Evolutionary conservation across 2,329 filamentous ascomycete species (phyloP).

Genomic region (Aspergillus eucalypticola): DNA sequence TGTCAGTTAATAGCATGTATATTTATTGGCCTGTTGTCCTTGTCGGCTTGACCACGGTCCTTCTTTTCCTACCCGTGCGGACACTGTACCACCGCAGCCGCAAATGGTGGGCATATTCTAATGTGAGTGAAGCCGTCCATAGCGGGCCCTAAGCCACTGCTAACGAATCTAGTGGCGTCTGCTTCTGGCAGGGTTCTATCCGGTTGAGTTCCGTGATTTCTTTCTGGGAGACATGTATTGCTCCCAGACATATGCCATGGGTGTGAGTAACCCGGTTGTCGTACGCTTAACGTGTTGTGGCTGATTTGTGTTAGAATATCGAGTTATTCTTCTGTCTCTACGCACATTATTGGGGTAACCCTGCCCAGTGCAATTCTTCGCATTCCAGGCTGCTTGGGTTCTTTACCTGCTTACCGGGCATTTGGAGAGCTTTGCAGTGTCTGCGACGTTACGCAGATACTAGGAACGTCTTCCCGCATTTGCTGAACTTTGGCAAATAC

Average conservation of each 20-base stretch:
- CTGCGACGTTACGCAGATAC: conserved; percentile 87
- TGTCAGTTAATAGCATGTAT: conserved; percentile 68
- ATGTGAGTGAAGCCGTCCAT: conserved; percentile 57
- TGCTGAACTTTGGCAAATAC: conserved; percentile 93
- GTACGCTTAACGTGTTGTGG: too few species aligned
- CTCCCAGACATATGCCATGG: conserved; percentile 85
- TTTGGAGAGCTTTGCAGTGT: conserved; percentile 91
- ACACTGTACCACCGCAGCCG: conserved; percentile 74
- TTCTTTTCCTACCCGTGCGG: conserved; percentile 75
- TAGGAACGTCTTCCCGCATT: conserved; percentile 82
- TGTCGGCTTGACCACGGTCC: conserved; percentile 64
- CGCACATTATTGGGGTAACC: conserved; percentile 71
- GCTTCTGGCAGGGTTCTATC: conserved; percentile 80
- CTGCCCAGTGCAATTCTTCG: conserved; percentile 77
- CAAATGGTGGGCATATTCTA: conserved; percentile 85
- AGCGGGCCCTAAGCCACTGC: neutral
- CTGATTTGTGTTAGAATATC: conserved; percentile 63
- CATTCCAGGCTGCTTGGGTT: conserved; percentile 85
- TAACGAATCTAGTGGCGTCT: conserved; percentile 69
- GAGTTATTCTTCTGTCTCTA: conserved; percentile 96
- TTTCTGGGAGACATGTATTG: conserved; percentile 98
- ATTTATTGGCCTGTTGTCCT: conserved; percentile 85
- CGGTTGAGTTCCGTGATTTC: conserved; percentile 95
- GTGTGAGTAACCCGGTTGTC: conserved; percentile 57
- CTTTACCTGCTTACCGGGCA: conserved; percentile 75